phyloP scores from a whole-genome alignment of 208 protist species.

The Naegleria fowleri region DNA sequence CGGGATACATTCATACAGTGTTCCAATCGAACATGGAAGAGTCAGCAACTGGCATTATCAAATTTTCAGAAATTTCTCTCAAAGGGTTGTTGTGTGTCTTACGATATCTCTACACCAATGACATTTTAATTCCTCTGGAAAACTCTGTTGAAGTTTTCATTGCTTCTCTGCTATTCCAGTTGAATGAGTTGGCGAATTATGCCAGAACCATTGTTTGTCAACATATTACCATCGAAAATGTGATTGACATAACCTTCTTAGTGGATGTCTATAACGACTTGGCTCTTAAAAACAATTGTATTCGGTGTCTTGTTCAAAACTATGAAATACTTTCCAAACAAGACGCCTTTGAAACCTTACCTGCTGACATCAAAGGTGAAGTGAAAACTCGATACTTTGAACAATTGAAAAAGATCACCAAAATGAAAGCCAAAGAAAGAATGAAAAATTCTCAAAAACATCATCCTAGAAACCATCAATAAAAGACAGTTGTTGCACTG shows the following conservation, averaged over 20 bases:
- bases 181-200: neutral
- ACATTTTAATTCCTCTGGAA: neutral
- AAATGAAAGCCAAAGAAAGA: neutral
- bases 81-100: neutral
- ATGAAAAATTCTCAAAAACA: neutral
- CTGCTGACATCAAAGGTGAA: neutral
- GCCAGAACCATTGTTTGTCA: neutral
- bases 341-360: neutral
- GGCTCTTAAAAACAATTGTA: neutral
- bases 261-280: neutral
- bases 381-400: neutral
- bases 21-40: neutral
- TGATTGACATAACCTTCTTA: neutral
- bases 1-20: neutral
- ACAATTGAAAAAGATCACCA: neutral
- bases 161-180: neutral
- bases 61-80: neutral
- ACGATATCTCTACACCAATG: neutral
- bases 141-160: neutral
- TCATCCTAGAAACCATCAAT: too few relatives aligned
- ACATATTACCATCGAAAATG: neutral
- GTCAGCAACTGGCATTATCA: neutral
- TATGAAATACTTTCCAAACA: neutral
- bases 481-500: too few relatives aligned
- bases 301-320: neutral